Conservation (phyloP, 139 green algal genomes). For the Astrephomene gubernaculifera region DNA sequence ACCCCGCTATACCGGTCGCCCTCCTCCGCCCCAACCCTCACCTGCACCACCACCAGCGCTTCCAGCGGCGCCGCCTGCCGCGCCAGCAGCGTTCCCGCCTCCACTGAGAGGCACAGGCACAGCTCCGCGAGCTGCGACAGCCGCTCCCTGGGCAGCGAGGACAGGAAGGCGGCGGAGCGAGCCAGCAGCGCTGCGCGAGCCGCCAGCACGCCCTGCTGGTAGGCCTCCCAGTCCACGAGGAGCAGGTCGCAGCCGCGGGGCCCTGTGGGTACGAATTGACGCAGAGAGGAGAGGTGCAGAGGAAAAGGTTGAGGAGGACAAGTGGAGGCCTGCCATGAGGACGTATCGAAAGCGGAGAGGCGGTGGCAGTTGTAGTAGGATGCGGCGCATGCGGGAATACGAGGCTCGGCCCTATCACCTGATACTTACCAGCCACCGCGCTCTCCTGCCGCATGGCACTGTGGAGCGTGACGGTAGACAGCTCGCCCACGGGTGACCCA, state of each 20-base stretch:
- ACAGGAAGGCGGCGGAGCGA: conserved; percentile 30
- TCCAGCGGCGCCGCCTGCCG: conserved; percentile 14
- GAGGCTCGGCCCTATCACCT: no score
- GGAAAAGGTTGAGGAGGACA: no score
- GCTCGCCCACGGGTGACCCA: conserved; percentile 12
- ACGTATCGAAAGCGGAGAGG: no score
- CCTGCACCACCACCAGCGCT: conserved; percentile 40
- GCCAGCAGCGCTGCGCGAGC: conserved; percentile 12
- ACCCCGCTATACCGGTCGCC: no score
- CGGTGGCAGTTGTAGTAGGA: no score
- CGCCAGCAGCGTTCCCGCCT: conserved; percentile 7
- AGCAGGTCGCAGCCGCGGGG: conserved; percentile 33
- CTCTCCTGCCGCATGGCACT: conserved; percentile 4
- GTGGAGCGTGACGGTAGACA: conserved; percentile 25
- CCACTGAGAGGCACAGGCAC: conserved; percentile 31
- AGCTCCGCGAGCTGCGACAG: conserved; percentile 33
- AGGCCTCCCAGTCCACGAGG: conserved; percentile 40
- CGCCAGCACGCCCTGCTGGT: conserved; percentile 16
- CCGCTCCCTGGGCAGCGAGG: neutral
- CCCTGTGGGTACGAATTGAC: no score
- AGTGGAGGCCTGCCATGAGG: no score
- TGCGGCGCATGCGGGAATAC: no score
- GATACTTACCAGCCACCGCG: conserved; percentile 26
- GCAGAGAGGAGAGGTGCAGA: no score
- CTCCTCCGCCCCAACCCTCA: neutral